phyloP scores from a whole-genome alignment of 2,329 filamentous ascomycete species.

The Leptodontidium sp. region DNA sequence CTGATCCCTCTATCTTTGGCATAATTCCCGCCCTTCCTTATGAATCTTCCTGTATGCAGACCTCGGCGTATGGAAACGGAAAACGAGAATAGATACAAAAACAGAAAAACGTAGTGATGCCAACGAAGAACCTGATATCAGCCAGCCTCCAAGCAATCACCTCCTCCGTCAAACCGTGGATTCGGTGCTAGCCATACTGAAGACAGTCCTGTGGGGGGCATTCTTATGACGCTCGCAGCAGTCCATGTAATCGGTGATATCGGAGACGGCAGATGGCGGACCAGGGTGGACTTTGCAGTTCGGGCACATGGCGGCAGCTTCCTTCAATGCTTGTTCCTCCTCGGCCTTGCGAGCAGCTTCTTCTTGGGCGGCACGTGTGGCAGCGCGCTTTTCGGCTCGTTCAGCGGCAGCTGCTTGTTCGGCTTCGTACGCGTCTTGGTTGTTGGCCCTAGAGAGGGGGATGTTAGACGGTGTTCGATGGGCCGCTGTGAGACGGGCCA shows the following conservation, averaged over 20 bases:
- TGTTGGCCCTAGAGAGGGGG: conserved; percentile 19
- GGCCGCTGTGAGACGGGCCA: not conserved
- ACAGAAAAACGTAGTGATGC: not conserved
- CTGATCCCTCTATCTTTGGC: not conserved
- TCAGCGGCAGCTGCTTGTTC: conserved; percentile 1
- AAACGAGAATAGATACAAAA: not conserved
- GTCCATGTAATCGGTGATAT: conserved; percentile 17
- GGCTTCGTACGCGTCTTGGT: conserved; percentile 18
- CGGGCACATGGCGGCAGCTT: conserved; percentile 19
- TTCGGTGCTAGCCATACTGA: conserved; percentile 14
- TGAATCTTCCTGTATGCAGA: not conserved
- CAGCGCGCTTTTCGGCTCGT: conserved; percentile 5
- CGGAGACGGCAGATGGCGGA: conserved; percentile 17
- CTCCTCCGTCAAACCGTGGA: not conserved
- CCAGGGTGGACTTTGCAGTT: conserved; percentile 16
- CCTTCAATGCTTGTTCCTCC: conserved; percentile 8
- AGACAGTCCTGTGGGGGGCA: not conserved
- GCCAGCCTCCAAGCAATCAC: not conserved
- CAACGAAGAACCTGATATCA: not conserved
- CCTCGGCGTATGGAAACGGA: not conserved
- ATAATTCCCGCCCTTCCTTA: not conserved
- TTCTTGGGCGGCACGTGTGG: conserved; percentile 3
- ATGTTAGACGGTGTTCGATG: conserved; percentile 8
- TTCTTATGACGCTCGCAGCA: conserved; percentile 19
- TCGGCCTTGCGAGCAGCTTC: conserved; percentile 10